phyloP scores from a whole-genome alignment of 2,329 filamentous ascomycete genomes.

The Sclerotinia nivalis region DNA sequence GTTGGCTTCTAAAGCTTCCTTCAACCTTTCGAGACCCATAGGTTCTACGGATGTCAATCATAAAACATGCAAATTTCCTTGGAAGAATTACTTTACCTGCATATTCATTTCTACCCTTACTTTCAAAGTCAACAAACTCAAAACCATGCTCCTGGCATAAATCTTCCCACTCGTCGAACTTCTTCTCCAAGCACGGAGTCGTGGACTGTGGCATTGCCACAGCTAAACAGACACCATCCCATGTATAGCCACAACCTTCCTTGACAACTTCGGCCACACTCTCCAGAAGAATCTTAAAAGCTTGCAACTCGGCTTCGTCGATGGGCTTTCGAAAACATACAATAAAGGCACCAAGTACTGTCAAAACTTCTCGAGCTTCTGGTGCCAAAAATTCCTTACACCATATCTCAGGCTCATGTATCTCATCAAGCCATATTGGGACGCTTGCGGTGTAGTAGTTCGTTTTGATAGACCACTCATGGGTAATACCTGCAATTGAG shows the following conservation, averaged over 20 bases:
- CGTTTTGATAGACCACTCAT: conserved; percentile 56
- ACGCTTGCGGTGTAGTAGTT: conserved; percentile 61
- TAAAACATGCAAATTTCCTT: background rate
- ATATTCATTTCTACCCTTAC: conserved; percentile 55
- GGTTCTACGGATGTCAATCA: conserved; percentile 49
- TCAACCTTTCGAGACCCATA: conserved; percentile 57
- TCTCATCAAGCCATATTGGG: conserved; percentile 68
- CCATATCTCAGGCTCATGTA: conserved; percentile 50
- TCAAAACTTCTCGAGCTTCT: conserved; percentile 63
- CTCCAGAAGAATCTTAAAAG: conserved; percentile 48
- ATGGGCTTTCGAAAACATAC: conserved; percentile 52
- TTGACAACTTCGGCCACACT: conserved; percentile 57
- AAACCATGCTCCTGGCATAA: conserved; percentile 56
- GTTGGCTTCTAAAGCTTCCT: conserved; percentile 64
- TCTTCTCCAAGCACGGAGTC: conserved; percentile 43
- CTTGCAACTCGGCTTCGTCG: conserved; percentile 29
- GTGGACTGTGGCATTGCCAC: conserved; percentile 50
- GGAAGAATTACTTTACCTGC: conserved; percentile 49
- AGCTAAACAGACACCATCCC: conserved; percentile 65
- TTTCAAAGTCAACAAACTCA: conserved; percentile 61
- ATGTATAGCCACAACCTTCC: conserved; percentile 59
- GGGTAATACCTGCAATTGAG: conserved; percentile 57
- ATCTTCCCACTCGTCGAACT: conserved; percentile 60
- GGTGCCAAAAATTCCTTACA: conserved; percentile 57
- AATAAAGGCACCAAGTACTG: conserved; percentile 61